Evolutionary conservation across 2,329 filamentous ascomycete species (phyloP), one percentile per base, ranked within the genome.

Genomic region (Cladorrhinum sp.): DNA sequence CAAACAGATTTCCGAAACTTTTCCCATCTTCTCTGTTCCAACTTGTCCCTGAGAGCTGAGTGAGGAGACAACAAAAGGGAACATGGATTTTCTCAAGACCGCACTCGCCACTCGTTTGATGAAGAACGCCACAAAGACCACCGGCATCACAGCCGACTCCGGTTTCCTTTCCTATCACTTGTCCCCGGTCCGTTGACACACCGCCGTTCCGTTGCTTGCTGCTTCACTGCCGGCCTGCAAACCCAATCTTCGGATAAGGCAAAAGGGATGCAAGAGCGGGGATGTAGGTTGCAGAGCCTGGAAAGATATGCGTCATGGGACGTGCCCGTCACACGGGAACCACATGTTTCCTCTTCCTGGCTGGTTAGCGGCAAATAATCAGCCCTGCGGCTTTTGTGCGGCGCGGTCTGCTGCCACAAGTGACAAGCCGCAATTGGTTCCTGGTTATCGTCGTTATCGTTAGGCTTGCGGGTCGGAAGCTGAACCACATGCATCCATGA

Each of bases 321-420:
- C 33, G 33, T 3, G 12, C 14, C 33, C 12, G 33, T 36, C 33
- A 36, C 33, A 36, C 33, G 33, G 33, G 12, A 36, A 36, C 33
- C 33, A 36, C 33, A 36, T 36, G 33, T 36, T 36, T 36, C 14
- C 14, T 16, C 33, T 9, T 9, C 33, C 12, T 36, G 33, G 12
- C 7, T 36, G 33, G 33, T 9, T 36, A 36, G 33, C 33, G 33
- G 33, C 33, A 16, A 36, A 12, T 9, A 36, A 39, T 23, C 53
- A 33, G 36, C 18, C 42, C 52, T 61, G 61, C 61, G 61, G 58
- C 24, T 61, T 63, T 63, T 63, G 61, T 61, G 61, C 61, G 57
- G 46, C 46, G 55, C n/a, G 20, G 20, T 30, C 54, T 39, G 30
- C 33, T 33, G 48, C 30, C 33, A 36, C 8, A 16, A 57, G 6